Evolutionary conservation across 2,329 filamentous ascomycete genomes (phyloP).

Genomic region (Colletotrichum zoysiae): DNA sequence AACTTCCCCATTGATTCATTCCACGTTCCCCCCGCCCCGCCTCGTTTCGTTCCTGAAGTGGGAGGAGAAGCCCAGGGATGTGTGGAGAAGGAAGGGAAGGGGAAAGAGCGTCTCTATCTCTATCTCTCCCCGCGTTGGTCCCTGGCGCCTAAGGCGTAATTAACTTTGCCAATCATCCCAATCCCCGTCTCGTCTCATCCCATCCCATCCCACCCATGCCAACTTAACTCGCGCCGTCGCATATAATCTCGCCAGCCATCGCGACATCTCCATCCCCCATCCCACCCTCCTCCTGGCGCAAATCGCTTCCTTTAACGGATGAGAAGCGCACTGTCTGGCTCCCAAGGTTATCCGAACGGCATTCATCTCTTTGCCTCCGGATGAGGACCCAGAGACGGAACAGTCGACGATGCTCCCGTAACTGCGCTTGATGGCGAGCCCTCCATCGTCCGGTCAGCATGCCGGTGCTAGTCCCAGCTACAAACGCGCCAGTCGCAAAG

Average conservation of each 20-base stretch:
- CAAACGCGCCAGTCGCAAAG: slow-evolving; percentile 66
- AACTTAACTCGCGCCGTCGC: neutral
- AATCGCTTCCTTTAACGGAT: slow-evolving; percentile 1
- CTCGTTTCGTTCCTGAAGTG: too few relatives aligned
- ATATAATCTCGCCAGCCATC: neutral
- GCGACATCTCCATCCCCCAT: slow-evolving; percentile 8
- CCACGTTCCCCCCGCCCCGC: too few relatives aligned
- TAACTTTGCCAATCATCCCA: slow-evolving; percentile 8
- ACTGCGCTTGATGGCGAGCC: slow-evolving; percentile 28
- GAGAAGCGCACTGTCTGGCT: neutral
- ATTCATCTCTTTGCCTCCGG: neutral
- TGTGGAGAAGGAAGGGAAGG: slow-evolving; percentile 27
- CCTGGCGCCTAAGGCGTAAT: slow-evolving; percentile 27
- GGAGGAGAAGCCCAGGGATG: too few relatives aligned
- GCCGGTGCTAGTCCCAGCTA: slow-evolving; percentile 49
- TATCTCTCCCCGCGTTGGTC: neutral
- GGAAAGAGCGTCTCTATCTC: neutral
- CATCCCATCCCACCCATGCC: too few relatives aligned
- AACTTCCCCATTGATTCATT: too few relatives aligned
- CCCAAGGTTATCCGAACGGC: neutral
- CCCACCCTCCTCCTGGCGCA: too few relatives aligned
- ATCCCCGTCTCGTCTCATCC: slow-evolving; percentile 18
- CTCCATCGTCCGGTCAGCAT: slow-evolving; percentile 27
- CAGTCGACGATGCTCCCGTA: slow-evolving; percentile 24
- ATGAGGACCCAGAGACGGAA: neutral